These are phyloP conservation scores for Penicillium sp. DNA, from an alignment of 2,329 filamentous ascomycete genomes.

Conservation along the genomic window DNA sequence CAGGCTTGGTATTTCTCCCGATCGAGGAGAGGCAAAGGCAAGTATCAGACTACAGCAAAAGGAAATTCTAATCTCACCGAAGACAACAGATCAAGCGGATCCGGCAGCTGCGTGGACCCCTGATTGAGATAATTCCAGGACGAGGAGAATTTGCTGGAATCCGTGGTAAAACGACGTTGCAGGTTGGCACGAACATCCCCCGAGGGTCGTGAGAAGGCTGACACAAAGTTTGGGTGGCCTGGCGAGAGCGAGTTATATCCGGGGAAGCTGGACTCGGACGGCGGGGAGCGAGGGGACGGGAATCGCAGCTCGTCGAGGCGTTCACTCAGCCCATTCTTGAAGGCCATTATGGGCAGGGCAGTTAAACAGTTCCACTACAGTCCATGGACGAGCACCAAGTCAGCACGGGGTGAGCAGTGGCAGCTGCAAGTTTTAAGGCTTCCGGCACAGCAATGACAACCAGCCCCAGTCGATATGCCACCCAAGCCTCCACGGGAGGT, in stretches of 20 bases:
- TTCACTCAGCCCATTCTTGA: constrained; percentile 60
- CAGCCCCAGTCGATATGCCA: constrained; percentile 7
- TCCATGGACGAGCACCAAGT: constrained; percentile 23
- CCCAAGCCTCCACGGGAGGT: constrained; percentile 1
- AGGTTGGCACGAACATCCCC: constrained; percentile 73
- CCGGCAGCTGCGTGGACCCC: constrained; percentile 53
- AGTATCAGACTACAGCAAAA: neutral
- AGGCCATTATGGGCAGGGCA: constrained; percentile 56
- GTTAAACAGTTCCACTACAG: constrained; percentile 34
- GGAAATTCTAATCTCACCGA: constrained; percentile 44
- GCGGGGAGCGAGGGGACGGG: constrained; percentile 71
- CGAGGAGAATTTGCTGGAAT: constrained; percentile 72
- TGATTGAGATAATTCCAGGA: constrained; percentile 66
- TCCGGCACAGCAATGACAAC: constrained; percentile 19
- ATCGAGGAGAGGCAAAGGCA: neutral
- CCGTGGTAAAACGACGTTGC: constrained; percentile 90
- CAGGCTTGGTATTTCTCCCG: neutral
- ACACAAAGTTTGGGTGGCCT: constrained; percentile 61
- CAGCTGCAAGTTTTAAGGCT: no score
- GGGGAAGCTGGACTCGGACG: constrained; percentile 71
- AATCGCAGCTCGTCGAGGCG: constrained; percentile 78
- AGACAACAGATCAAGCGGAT: constrained; percentile 53
- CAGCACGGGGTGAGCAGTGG: constrained; percentile 21
- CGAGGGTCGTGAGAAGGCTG: constrained; percentile 53
- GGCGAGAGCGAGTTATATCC: constrained; percentile 71